Percentiles rank a stretch among this genome's conserved stretches.
These are phyloP conservation scores for Aspergillus nidulans DNA, from an alignment of 495 filamentous ascomycete species.

Conservation along the genomic window DNA sequence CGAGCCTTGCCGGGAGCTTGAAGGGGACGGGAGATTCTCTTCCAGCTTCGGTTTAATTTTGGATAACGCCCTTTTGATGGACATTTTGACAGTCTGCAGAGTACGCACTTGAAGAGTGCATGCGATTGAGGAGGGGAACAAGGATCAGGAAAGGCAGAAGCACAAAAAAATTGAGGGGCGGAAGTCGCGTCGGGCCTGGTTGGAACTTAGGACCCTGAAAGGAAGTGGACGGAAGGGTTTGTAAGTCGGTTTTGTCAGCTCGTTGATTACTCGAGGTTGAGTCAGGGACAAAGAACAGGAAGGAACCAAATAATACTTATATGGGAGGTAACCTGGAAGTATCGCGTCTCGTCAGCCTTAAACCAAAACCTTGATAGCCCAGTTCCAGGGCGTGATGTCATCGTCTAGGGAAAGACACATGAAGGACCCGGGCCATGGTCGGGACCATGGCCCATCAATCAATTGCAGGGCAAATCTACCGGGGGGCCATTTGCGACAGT, in stretches of 20 bases:
- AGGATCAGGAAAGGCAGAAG: slow-evolving; percentile 26
- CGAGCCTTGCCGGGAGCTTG: neutral
- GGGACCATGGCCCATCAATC: neutral
- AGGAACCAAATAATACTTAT: too few species aligned
- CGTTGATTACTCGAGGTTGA: neutral
- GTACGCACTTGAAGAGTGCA: neutral
- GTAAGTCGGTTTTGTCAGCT: neutral
- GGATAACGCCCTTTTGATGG: slow-evolving; percentile 42
- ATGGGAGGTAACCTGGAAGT: neutral
- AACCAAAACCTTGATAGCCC: neutral
- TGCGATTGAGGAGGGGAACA: slow-evolving; percentile 26
- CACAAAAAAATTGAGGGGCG: slow-evolving; percentile 5
- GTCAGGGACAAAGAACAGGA: too few species aligned
- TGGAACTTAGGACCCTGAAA: neutral
- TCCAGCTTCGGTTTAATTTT: slow-evolving; percentile 32
- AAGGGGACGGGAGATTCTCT: slow-evolving; percentile 20
- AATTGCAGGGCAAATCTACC: neutral
- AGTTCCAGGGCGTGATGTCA: slow-evolving; percentile 1
- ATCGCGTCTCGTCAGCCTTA: neutral
- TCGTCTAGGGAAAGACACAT: neutral
- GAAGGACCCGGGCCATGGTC: neutral
- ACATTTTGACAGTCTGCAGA: slow-evolving; percentile 28
- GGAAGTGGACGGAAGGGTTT: neutral
- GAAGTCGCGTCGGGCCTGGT: neutral
- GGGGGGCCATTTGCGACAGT: neutral